A percentile compares a stretch with the other conserved stretches of the same genome.
These are phyloP conservation scores for Cryphonectria parasitica DNA, from an alignment of 2,329 filamentous ascomycete genomes.

Conservation along the genomic window DNA sequence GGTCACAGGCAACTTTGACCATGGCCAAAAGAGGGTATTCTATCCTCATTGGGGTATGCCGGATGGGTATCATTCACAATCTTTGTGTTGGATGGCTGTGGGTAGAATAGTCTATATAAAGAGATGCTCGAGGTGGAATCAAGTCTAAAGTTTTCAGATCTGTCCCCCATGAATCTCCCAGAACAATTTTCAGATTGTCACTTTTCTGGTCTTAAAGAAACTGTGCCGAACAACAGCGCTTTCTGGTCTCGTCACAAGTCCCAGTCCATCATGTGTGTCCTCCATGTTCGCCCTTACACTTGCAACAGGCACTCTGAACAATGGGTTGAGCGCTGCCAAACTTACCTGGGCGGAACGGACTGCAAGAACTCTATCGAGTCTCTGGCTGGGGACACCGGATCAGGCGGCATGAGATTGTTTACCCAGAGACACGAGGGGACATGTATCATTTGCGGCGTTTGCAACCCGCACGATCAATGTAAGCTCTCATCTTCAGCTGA, in stretches of 20 bases:
- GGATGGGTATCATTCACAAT: not conserved
- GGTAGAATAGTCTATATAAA: not conserved
- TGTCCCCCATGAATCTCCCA: no score
- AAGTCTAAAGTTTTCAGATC: not conserved
- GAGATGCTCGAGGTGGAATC: not conserved
- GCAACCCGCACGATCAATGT: constrained; percentile 23
- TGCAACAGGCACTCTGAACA: constrained; percentile 3
- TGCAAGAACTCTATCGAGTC: constrained; percentile 18
- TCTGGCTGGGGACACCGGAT: constrained; percentile 12
- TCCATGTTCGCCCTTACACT: not conserved
- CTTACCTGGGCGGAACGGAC: not conserved
- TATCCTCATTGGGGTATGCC: not conserved
- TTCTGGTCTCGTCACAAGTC: not conserved
- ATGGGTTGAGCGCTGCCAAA: constrained; percentile 4
- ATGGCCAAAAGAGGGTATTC: not conserved
- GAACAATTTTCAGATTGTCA: not conserved
- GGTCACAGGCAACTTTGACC: not conserved
- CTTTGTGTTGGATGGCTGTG: not conserved
- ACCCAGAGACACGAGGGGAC: constrained; percentile 8
- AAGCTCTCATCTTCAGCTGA: not conserved
- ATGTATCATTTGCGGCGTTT: constrained; percentile 11
- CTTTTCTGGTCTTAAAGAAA: not conserved
- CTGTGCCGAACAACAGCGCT: not conserved
- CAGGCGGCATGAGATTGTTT: constrained; percentile 18
- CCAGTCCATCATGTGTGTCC: not conserved